Conservation (phyloP, 2,329 filamentous ascomycete genomes). For the Fusarium proliferatum region DNA sequence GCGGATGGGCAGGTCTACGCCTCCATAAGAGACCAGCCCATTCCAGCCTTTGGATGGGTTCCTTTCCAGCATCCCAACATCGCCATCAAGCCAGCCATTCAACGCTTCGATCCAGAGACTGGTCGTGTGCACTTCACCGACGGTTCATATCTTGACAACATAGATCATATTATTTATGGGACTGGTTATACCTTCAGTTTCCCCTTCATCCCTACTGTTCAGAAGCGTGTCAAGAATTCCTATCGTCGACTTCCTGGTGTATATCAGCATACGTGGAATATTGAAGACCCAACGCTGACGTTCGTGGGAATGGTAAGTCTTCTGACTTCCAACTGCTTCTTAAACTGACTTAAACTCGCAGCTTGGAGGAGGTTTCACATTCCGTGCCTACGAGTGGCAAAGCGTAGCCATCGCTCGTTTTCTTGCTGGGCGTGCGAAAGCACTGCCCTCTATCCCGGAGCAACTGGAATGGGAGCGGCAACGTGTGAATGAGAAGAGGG, state of each 20-base stretch:
- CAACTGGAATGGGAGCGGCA: constrained; percentile 37
- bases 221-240: constrained; percentile 11
- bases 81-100: constrained; percentile 22
- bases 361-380: constrained; percentile 38
- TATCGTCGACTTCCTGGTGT: constrained; percentile 21
- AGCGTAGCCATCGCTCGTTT: constrained; percentile 31
- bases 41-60: constrained; percentile 20
- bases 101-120: background rate
- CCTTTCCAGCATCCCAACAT: constrained; percentile 29
- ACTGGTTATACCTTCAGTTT: constrained; percentile 30
- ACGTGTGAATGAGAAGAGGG: constrained; percentile 25
- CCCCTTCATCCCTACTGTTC: constrained; percentile 12
- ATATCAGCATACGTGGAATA: constrained; percentile 34
- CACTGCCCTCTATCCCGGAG: constrained; percentile 5
- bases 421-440: constrained; percentile 12
- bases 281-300: constrained; percentile 26
- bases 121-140: constrained; percentile 16
- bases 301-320: constrained; percentile 25
- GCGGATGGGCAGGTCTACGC: constrained; percentile 6
- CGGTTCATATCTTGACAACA: constrained; percentile 11
- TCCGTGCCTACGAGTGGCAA: constrained; percentile 40
- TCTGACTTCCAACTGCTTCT: fast-evolving
- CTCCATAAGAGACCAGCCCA: constrained; percentile 16
- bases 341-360: background rate
- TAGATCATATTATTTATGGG: constrained; percentile 28